Base-by-base conservation (phyloP, 768 basidiomycete species). In the Rhodotorula paludigena region DNA sequence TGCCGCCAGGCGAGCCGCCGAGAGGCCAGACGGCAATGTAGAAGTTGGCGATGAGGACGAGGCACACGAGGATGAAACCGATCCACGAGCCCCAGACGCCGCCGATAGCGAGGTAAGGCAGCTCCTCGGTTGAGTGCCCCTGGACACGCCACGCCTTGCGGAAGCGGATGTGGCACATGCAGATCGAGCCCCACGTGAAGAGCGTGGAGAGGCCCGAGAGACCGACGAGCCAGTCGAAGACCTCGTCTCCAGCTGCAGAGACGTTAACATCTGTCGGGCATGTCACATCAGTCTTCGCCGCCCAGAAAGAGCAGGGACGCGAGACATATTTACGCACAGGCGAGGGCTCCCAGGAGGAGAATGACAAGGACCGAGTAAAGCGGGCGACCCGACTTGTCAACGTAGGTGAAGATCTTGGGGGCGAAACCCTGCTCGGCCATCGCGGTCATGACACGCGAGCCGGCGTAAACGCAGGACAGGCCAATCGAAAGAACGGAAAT, bases 361-460 rank as follows among this genome's bases (percentile, higher is more conserved):
- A 76, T 74, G 54, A 82, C 73, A 4, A 77, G 47, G 18, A 86
- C 82, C 9, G 81, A 83, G 69, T 64, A 85, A 78, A 86, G 60
- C 0, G 88, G 88, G 16, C 87, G 85, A 3, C 87, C 87, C 20
- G 52, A 47, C 68, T 81, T 80, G 77, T 84, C 87, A 36, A 85
- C 84, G 80, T 83, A 85, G 28, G 84, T 83, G 78, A 89, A 87
- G 60, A 86, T 63, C 38, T 78, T 80, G 23, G 87, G 88, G 0
- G 87, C 88, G 69, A 86, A 83, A 0, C 87, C 87, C 30, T 80
- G 78, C 63, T 83, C 82, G 9, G 86, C 87, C n/a, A 89, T 80
- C 1, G 85, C 82, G 41, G 82, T 77, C 12, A 86, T 76, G 81
- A 85, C 84, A 2, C 85, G 81, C 6, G 85, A 85, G 61, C 84